A percentile compares a stretch with the other conserved stretches of the same genome.
Evolutionary conservation across 1,139 yeast genomes (phyloP).

Genomic region (Yamadazyma songkhlaensis): DNA sequence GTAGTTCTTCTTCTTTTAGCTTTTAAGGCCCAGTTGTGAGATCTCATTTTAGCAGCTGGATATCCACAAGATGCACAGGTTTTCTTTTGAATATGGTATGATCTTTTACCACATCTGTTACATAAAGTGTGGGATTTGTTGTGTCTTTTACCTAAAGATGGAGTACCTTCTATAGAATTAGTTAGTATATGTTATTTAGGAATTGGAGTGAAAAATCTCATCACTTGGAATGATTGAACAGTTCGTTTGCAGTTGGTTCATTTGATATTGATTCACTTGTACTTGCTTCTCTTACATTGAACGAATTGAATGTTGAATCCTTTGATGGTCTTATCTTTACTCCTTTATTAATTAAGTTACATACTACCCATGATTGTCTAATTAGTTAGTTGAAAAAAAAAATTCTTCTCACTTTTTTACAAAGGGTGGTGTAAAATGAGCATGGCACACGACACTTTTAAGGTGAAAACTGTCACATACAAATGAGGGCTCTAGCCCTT

Average conservation of each 20-base stretch:
- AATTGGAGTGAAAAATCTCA: not conserved
- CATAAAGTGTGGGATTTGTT: constrained; percentile 99
- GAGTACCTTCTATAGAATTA: constrained; percentile 86
- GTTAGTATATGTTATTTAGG: constrained; percentile 12
- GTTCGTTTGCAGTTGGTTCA: not conserved
- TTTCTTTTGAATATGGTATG: constrained; percentile 99
- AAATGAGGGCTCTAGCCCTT: constrained; percentile 7
- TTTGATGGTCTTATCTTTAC: no score
- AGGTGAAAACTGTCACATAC: constrained; percentile 3
- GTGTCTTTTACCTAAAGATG: constrained; percentile 99
- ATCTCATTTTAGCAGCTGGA: constrained; percentile 99
- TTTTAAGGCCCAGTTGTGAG: constrained; percentile 98
- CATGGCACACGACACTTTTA: not conserved
- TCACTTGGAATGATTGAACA: not conserved
- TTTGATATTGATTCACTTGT: no score
- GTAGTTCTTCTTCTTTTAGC: constrained; percentile 99
- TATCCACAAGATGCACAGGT: constrained; percentile 99
- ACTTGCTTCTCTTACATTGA: no score
- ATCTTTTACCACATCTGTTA: constrained; percentile 99
- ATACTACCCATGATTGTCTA: constrained; percentile 64
- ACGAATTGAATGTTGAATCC: no score
- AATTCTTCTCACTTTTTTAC: constrained; percentile 3
- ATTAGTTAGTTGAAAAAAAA: constrained; percentile 10
- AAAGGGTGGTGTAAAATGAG: not conserved
- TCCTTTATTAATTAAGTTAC: constrained; percentile 36